These are phyloP conservation scores for Phoenix roebelenii DNA, from an alignment of 176 grass and related monocot species.

Conservation along the genomic window DNA sequence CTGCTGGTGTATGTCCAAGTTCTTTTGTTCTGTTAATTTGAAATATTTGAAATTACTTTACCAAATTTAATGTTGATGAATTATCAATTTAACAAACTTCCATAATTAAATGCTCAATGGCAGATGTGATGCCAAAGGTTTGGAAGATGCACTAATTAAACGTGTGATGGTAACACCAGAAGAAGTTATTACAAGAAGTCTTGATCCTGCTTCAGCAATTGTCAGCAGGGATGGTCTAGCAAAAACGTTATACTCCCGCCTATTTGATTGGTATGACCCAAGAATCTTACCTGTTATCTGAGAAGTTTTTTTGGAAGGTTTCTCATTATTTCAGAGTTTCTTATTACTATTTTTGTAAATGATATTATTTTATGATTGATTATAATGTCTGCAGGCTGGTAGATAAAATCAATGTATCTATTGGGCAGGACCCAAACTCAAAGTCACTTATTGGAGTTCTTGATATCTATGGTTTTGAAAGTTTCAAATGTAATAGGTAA, in stretches of 20 bases:
- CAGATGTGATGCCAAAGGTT: constrained; percentile 75
- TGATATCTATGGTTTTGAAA: constrained; percentile 99
- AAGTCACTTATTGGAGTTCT: constrained; percentile 97
- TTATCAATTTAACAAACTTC: too few species aligned
- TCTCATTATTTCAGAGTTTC: not conserved
- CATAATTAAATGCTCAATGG: constrained; percentile 22
- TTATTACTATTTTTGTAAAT: not conserved
- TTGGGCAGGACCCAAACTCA: constrained; percentile 97
- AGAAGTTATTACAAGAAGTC: constrained; percentile 97
- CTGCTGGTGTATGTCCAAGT: constrained; percentile 68
- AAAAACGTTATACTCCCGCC: constrained; percentile 93
- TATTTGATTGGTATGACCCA: constrained; percentile 88
- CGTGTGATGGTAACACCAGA: constrained; percentile 95
- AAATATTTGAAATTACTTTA: too few species aligned
- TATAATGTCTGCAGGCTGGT: constrained; percentile 69
- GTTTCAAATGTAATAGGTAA: constrained; percentile 98
- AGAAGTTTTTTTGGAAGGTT: not conserved
- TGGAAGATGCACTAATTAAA: constrained; percentile 94
- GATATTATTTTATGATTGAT: constrained; percentile 5
- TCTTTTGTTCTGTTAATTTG: not conserved
- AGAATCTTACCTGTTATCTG: constrained; percentile 7
- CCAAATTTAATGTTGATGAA: too few species aligned
- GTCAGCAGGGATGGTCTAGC: constrained; percentile 90
- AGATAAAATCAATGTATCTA: constrained; percentile 96
- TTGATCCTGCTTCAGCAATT: constrained; percentile 93